These are phyloP conservation scores for Didymella glomerata DNA, from an alignment of 2,329 filamentous ascomycete species.

Conservation along the genomic window DNA sequence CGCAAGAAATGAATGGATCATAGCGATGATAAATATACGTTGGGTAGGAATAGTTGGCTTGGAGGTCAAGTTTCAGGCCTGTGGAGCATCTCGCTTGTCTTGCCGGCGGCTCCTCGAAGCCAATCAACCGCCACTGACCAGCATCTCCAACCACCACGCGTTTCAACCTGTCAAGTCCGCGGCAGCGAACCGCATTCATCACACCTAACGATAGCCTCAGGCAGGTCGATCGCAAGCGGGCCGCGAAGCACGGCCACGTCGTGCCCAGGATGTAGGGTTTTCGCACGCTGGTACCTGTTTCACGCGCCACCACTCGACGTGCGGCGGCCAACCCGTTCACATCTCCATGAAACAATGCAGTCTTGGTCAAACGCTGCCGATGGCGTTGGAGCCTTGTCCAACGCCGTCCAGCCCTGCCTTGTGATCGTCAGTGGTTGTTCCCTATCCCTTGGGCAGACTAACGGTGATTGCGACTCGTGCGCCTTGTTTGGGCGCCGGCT, in stretches of 20 bases:
- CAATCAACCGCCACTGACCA: constrained; percentile 18
- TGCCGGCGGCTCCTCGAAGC: constrained; percentile 9
- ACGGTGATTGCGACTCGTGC: constrained; percentile 20
- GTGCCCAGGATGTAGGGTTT: constrained; percentile 19
- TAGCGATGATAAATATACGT: constrained; percentile 10
- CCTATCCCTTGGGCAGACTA: constrained; percentile 8
- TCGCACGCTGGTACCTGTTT: constrained; percentile 32
- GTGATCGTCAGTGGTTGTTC: constrained; percentile 26
- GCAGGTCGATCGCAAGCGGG: constrained; percentile 15
- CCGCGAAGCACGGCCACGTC: constrained; percentile 22
- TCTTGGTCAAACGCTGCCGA: constrained; percentile 33
- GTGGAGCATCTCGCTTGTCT: constrained; percentile 17
- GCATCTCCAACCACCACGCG: constrained; percentile 24
- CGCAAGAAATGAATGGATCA: constrained; percentile 4
- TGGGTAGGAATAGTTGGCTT: constrained; percentile 11
- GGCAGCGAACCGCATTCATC: constrained; percentile 24
- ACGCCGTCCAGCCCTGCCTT: constrained; percentile 22
- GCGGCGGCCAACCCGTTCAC: constrained; percentile 28
- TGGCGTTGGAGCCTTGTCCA: constrained; percentile 11
- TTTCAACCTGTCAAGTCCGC: constrained; percentile 27
- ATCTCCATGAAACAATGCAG: constrained; percentile 43
- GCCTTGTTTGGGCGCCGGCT: constrained; percentile 29
- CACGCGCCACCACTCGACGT: constrained; percentile 29
- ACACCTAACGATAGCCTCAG: constrained; percentile 14
- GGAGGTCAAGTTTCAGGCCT: constrained; percentile 16